Conservation (phyloP, 345 rosid genomes). For the Barbarea vulgaris region DNA sequence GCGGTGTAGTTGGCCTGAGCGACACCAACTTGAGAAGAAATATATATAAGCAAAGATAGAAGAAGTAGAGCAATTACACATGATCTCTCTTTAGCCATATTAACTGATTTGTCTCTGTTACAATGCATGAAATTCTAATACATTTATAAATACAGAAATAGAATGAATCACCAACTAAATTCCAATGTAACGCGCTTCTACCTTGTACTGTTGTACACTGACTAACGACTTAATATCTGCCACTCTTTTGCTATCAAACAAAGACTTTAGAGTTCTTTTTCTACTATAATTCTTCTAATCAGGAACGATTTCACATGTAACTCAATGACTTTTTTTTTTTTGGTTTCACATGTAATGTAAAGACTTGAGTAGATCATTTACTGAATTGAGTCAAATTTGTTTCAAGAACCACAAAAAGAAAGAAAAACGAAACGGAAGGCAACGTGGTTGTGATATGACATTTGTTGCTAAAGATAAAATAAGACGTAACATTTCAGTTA, state of each 20-base stretch:
- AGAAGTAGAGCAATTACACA: constrained; percentile 5
- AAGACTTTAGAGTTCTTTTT: not conserved
- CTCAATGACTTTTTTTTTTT: too few relatives aligned
- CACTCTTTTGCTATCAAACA: constrained; percentile 20
- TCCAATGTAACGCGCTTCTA: constrained; percentile 17
- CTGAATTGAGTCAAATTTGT: not conserved
- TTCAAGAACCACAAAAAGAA: not conserved
- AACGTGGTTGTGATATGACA: not conserved
- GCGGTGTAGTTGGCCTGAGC: constrained; percentile 1
- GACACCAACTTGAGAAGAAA: constrained; percentile 13
- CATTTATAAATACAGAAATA: not conserved
- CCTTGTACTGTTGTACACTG: not conserved
- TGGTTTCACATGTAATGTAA: not conserved
- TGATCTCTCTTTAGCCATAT: constrained; percentile 20
- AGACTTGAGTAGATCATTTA: not conserved
- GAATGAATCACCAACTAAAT: not conserved
- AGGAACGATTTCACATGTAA: too few relatives aligned
- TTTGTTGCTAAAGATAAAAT: not conserved
- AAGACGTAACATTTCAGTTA: not conserved
- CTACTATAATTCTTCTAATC: not conserved
- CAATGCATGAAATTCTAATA: not conserved
- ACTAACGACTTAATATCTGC: not conserved
- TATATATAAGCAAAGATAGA: constrained; percentile 7
- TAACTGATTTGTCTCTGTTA: not conserved
- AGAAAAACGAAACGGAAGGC: not conserved